phyloP scores from a whole-genome alignment of 805 yeast species.

The Metschnikowia koreensis region DNA sequence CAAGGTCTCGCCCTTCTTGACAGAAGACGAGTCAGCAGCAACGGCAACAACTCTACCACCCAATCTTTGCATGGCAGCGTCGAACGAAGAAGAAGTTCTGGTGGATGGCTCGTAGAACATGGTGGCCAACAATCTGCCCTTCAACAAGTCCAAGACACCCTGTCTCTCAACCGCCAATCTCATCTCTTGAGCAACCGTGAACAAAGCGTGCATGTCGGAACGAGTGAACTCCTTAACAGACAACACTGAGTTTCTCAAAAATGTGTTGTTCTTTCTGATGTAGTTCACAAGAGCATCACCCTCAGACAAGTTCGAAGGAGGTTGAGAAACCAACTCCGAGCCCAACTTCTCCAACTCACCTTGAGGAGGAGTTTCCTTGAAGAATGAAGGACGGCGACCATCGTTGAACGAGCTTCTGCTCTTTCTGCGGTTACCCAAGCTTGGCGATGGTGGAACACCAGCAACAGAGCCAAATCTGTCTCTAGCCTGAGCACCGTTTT shows the following conservation, averaged over 20 bases:
- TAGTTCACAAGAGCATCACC: conserved; percentile 76
- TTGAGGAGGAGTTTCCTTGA: conserved; percentile 37
- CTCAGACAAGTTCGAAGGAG: conserved; percentile 69
- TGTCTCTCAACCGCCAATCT: conserved; percentile 94
- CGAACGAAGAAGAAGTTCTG: conserved; percentile 93
- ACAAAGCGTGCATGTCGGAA: conserved; percentile 85
- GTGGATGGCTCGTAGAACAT: conserved; percentile 98
- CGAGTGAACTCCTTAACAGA: conserved; percentile 87
- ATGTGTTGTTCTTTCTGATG: conserved; percentile 83
- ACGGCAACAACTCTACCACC: conserved; percentile 97
- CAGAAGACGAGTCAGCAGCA: conserved; percentile 84
- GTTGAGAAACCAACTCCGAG: conserved; percentile 69
- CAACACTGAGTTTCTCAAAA: conserved; percentile 81
- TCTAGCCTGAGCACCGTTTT: conserved; percentile 45
- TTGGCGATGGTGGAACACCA: conserved; percentile 47
- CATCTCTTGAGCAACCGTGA: conserved; percentile 97
- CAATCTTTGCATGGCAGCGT: conserved; percentile 99
- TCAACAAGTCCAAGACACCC: conserved; percentile 87
- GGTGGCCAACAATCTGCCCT: conserved; percentile 89
- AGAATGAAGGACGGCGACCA: conserved; percentile 36
- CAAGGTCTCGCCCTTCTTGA: conserved; percentile 95
- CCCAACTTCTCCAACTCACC: conserved; percentile 50
- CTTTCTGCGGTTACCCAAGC: conserved; percentile 29
- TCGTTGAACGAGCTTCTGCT: conserved; percentile 34
- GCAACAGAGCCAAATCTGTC: conserved; percentile 40